phyloP scores from a whole-genome alignment of 768 basidiomycete genomes.

The Harrya chromipes region DNA sequence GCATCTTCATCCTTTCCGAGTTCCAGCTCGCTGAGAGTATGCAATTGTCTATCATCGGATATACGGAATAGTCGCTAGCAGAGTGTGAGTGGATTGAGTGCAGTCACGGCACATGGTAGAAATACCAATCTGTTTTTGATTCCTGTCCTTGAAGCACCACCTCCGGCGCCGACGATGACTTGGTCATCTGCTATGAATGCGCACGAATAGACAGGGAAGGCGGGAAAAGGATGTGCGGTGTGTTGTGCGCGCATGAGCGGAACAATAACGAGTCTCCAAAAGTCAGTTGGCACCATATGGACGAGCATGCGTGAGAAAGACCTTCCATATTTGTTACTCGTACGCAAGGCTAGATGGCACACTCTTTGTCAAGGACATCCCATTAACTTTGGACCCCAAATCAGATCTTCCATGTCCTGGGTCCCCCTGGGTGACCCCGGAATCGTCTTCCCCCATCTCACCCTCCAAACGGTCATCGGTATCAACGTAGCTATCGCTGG shows the following conservation, averaged over 20 bases:
- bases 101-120: neutral
- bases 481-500: constrained; percentile 81
- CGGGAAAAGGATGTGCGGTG: constrained; percentile 67
- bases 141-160: constrained; percentile 80
- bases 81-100: constrained; percentile 6
- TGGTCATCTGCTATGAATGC: constrained; percentile 71
- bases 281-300: neutral
- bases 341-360: no score
- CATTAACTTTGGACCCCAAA: neutral
- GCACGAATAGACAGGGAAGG: constrained; percentile 88
- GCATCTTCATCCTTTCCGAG: constrained; percentile 84
- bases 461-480: constrained; percentile 61
- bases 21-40: constrained; percentile 64
- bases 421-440: constrained; percentile 11
- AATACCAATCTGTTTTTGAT: constrained; percentile 90
- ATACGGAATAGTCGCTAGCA: constrained; percentile 68
- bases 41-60: constrained; percentile 47
- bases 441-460: constrained; percentile 54
- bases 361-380: no score
- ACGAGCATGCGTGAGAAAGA: constrained; percentile 17
- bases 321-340: constrained; percentile 9
- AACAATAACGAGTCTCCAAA: no score
- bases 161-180: constrained; percentile 86
- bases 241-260: constrained; percentile 74
- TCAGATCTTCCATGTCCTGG: constrained; percentile 14